Base-by-base conservation (phyloP, 2,329 filamentous ascomycete species). In the Lachnellula arida region DNA sequence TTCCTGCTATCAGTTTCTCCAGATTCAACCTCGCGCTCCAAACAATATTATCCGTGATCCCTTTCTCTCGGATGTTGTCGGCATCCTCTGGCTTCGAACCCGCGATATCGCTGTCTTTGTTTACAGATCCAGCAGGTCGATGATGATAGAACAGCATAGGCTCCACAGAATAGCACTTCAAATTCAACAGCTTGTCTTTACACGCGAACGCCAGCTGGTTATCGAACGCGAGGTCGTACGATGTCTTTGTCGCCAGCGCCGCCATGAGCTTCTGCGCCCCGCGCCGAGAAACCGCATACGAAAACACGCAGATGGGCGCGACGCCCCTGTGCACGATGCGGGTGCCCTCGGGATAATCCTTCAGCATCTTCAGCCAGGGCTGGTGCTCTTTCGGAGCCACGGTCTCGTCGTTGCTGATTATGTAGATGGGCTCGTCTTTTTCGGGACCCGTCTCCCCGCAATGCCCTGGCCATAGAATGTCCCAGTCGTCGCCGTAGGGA, bases 251-350 rank as follows among this genome's bases (percentile, higher is more conserved):
- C 51, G 81, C 82, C 9, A 85, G 74, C 60, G 84, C 81, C 71
- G 81, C 84, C 57, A 82, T 78, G 25, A 86, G 81, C 70, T 85
- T 85, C 64, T 82, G 79, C 5, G 63, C 61, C 19, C 63, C 61
- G 9, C 57, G 56, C 12, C 60, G 63, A 0, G 69, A 69, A 14
- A 74, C 58, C 1, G 66, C 72, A 46, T 73, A 73, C 2, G 69
- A 64, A 55, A 70, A 71, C 4, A 67, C 64, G 56, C 71, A 73
- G 28, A 69, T 62, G 1, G 65, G 65, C 6, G 62, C 61, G 0
- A 59, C 59, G 5, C 65, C 63, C 32, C 61, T 59, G 53, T 70
- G 68, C 7, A 72, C 63, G 2, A 68, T 59, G 2, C 70, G 64
- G 14, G 56, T 65, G 2, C 60, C 34, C 25, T 58, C 49, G 1